Conservation (phyloP, 2,329 filamentous ascomycete genomes). For the Incumbomyces delicatus region DNA sequence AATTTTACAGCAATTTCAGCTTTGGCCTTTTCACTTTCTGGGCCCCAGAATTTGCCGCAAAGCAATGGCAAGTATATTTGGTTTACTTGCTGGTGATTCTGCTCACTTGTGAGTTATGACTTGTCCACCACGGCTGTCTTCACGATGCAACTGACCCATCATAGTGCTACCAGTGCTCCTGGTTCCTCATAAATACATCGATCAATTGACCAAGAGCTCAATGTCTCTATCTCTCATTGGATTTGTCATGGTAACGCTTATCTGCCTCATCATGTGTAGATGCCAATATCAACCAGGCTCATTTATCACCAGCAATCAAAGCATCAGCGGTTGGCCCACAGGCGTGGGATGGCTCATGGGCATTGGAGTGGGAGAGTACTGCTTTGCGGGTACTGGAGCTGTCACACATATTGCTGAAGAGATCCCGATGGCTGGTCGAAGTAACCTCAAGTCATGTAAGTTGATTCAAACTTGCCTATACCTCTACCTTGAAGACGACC, state of each 20-base stretch:
- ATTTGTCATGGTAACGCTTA: not conserved
- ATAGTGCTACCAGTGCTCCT: no score
- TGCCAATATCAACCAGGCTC: not conserved
- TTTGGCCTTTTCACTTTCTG: no score
- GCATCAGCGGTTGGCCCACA: not conserved
- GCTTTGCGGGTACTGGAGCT: not conserved
- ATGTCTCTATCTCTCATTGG: not conserved
- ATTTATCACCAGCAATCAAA: not conserved
- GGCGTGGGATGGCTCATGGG: not conserved
- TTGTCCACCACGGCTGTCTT: no score
- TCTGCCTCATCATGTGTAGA: not conserved
- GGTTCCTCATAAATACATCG: no score
- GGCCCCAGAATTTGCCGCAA: no score
- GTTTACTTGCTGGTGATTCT: no score
- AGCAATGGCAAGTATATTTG: no score
- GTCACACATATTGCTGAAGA: slow-evolving; percentile 1
- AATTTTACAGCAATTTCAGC: no score
- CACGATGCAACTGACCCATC: no score
- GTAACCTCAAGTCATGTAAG: not conserved
- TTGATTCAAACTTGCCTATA: no score
- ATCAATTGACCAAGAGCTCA: not conserved
- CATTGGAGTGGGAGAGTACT: not conserved
- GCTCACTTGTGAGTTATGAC: no score
- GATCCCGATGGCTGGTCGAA: not conserved
- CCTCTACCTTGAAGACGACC: no score